These are phyloP conservation scores for Sporothrix pallida DNA, from an alignment of 2,329 filamentous ascomycete genomes.

Conservation along the genomic window DNA sequence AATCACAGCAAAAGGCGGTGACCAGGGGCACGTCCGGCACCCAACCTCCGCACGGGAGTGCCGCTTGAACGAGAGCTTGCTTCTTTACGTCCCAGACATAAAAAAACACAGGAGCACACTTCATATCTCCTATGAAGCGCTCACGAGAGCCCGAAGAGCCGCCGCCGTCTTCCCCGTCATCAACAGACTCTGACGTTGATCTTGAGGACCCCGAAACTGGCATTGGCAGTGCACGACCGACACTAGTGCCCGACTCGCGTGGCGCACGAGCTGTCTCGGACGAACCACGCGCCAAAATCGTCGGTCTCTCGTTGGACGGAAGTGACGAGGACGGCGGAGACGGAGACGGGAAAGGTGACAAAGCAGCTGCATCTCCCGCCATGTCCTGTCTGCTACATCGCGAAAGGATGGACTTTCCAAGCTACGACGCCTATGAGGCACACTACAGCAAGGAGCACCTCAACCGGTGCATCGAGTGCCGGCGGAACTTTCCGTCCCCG, in stretches of 20 bases:
- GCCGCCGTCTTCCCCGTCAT: slow-evolving; percentile 34
- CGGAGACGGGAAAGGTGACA: slow-evolving; percentile 45
- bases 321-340: slow-evolving; percentile 41
- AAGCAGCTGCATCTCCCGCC: slow-evolving; percentile 43
- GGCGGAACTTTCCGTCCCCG: slow-evolving; percentile 84
- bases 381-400: slow-evolving; percentile 84
- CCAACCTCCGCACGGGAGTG: background rate
- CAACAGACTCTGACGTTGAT: slow-evolving; percentile 13
- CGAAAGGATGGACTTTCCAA: slow-evolving; percentile 70
- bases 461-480: slow-evolving; percentile 84
- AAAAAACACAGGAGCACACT: background rate
- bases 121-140: slow-evolving; percentile 61
- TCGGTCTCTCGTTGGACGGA: slow-evolving; percentile 61
- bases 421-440: slow-evolving; percentile 81
- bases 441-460: slow-evolving; percentile 83
- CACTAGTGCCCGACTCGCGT: background rate
- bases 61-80: background rate
- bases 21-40: background rate
- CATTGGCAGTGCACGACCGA: background rate
- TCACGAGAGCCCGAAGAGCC: slow-evolving; percentile 64
- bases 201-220: background rate
- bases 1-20: slow-evolving; percentile 28
- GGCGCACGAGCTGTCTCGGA: slow-evolving; percentile 24
- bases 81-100: background rate
- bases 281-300: slow-evolving; percentile 56